These are phyloP conservation scores for Polychytrium aggregatum DNA, from an alignment of 192 early-diverging fungal species.

Conservation along the genomic window DNA sequence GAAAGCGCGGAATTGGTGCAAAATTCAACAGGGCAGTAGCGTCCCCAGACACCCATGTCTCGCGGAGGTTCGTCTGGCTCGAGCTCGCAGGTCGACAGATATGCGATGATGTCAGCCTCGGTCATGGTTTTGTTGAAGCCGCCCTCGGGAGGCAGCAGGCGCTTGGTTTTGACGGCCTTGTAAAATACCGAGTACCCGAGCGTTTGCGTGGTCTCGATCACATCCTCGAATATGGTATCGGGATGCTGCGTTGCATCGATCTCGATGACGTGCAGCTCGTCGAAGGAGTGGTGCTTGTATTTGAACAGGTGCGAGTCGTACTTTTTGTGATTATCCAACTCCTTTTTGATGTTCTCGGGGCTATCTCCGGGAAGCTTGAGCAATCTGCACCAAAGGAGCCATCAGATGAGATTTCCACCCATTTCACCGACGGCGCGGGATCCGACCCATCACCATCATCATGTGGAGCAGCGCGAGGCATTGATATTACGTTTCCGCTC, in stretches of 20 bases:
- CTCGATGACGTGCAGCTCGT: constrained; percentile 16
- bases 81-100: constrained; percentile 17
- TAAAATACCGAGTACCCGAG: constrained; percentile 14
- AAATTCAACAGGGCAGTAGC: constrained; percentile 31
- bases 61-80: constrained; percentile 27
- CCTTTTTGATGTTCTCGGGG: constrained; percentile 10
- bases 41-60: constrained; percentile 25
- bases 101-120: constrained; percentile 18
- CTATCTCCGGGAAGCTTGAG: constrained; percentile 33
- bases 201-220: constrained; percentile 14
- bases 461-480: too few relatives aligned
- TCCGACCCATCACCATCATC: too few relatives aligned
- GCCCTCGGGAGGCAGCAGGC: constrained; percentile 19
- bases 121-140: constrained; percentile 11
- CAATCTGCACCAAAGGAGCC: constrained; percentile 11
- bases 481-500: too few relatives aligned
- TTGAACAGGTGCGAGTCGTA: constrained; percentile 8
- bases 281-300: constrained; percentile 15
- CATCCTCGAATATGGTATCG: constrained; percentile 17
- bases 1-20: constrained; percentile 7
- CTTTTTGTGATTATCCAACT: constrained; percentile 5
- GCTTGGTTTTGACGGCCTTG: constrained; percentile 7
- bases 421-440: too few relatives aligned
- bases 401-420: not conserved
- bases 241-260: constrained; percentile 37